A percentile compares a stretch with the other conserved stretches of the same genome.
These are phyloP conservation scores for Pyrenochaeta sp. DNA, from an alignment of 2,329 filamentous ascomycete genomes.

Conservation along the genomic window DNA sequence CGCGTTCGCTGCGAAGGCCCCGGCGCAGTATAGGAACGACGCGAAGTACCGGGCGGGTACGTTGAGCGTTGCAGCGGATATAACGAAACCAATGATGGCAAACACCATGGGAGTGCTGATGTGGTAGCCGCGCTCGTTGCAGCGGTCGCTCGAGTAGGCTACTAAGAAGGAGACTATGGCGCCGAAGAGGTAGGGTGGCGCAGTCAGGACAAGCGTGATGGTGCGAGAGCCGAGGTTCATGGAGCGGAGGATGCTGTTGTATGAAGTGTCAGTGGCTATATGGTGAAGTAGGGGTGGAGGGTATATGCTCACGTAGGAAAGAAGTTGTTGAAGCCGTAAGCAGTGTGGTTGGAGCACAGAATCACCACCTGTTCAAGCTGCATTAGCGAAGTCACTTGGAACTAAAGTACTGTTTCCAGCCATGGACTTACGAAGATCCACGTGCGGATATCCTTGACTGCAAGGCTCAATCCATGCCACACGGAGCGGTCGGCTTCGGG, in stretches of 20 bases:
- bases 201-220: constrained; percentile 16
- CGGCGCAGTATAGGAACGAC: too few relatives aligned
- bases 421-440: too few relatives aligned
- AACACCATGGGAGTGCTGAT: constrained; percentile 19
- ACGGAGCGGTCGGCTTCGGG: not conserved
- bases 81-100: constrained; percentile 22
- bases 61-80: constrained; percentile 21
- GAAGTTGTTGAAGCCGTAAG: too few relatives aligned
- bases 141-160: constrained; percentile 14
- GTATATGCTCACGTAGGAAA: too few relatives aligned
- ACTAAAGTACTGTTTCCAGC: too few relatives aligned
- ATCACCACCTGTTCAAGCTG: too few relatives aligned
- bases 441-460: too few relatives aligned
- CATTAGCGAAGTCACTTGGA: too few relatives aligned
- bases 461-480: too few relatives aligned
- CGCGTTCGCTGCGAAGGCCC: too few relatives aligned
- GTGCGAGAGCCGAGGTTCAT: not conserved
- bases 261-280: constrained; percentile 13
- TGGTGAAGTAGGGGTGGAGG: not conserved
- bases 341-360: too few relatives aligned
- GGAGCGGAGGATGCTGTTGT: not conserved
- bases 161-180: constrained; percentile 19
- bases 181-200: constrained; percentile 19
- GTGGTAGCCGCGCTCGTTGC: constrained; percentile 20
- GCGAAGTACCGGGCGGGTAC: constrained; percentile 26